phyloP scores from a whole-genome alignment of 2,329 filamentous ascomycete species.

The Aphanoascus verrucosus region DNA sequence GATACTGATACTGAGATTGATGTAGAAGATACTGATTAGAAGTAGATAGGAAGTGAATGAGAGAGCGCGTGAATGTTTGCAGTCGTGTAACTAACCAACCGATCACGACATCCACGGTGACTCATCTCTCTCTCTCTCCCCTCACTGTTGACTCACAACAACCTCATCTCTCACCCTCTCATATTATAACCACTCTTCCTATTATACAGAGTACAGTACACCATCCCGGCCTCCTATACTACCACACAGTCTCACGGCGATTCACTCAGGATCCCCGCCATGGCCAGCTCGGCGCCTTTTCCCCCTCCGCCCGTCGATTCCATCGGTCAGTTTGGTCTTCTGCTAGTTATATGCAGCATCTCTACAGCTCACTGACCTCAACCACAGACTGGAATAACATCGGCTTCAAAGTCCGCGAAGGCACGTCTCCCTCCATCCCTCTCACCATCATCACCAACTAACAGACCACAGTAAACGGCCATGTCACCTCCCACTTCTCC shows the following conservation, averaged over 20 bases:
- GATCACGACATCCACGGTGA: no score
- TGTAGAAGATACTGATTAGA: no score
- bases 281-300: not conserved
- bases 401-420: constrained; percentile 81
- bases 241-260: not conserved
- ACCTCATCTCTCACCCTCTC: no score
- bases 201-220: no score
- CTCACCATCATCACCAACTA: constrained; percentile 10
- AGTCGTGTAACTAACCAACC: no score
- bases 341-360: not conserved
- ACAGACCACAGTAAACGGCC: constrained; percentile 59
- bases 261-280: not conserved
- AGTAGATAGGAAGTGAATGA: no score
- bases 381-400: constrained; percentile 77
- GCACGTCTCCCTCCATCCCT: constrained; percentile 38
- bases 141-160: no score
- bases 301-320: constrained; percentile 4
- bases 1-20: no score
- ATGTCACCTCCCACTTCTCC: constrained; percentile 80
- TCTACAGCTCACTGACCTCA: not conserved
- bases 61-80: no score
- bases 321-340: constrained; percentile 6
- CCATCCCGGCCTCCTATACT: not conserved
- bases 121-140: no score
- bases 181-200: no score